Conservation (phyloP, 257 asterid species). For the Solanum pimpinellifolium region DNA sequence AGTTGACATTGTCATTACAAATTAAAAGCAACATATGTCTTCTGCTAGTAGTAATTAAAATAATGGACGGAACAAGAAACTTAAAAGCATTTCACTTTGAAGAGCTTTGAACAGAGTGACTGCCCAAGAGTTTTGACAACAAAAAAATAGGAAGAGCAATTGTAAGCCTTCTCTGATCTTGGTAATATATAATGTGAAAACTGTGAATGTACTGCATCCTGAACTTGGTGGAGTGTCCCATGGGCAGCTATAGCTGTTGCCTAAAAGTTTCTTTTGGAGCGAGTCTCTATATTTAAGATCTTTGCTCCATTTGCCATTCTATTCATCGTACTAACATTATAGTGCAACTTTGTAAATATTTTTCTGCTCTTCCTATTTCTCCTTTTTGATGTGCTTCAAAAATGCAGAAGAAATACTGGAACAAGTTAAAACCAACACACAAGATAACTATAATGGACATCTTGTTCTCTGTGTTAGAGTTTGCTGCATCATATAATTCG, state of each 20-base stretch:
- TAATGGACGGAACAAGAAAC: neutral
- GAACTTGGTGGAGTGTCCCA: neutral
- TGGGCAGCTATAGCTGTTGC: neutral
- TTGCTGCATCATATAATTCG: slow-evolving; percentile 96
- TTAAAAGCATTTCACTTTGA: neutral
- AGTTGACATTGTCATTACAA: neutral
- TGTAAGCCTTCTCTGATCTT: neutral
- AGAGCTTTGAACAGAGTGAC: neutral
- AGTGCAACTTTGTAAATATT: neutral
- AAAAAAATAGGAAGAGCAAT: neutral
- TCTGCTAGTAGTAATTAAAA: neutral
- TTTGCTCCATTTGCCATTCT: neutral
- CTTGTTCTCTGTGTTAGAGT: slow-evolving; percentile 76
- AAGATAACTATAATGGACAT: slow-evolving; percentile 79
- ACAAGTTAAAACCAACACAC: slow-evolving; percentile 62
- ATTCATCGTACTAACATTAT: neutral
- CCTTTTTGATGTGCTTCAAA: slow-evolving; percentile 10
- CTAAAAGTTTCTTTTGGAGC: neutral
- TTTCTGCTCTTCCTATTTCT: neutral
- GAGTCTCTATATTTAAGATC: neutral
- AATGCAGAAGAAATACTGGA: slow-evolving; percentile 88
- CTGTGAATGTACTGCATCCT: neutral
- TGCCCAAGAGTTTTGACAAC: neutral
- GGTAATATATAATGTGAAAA: neutral
- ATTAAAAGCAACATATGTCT: neutral